These are phyloP conservation scores for Fagus sylvatica DNA, from an alignment of 306 rosid species.

Conservation along the genomic window DNA sequence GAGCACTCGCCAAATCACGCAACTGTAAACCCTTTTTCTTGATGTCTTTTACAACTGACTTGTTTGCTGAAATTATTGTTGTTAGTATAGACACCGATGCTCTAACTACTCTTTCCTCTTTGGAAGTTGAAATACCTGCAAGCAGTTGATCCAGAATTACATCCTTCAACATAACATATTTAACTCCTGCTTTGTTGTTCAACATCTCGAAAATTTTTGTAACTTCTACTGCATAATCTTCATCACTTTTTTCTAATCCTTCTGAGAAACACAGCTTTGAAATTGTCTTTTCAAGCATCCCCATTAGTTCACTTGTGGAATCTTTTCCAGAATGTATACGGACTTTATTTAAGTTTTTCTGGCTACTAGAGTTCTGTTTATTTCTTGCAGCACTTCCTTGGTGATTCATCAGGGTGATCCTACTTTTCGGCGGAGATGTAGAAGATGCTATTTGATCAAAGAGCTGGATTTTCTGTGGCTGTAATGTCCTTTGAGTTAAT, in stretches of 20 bases:
- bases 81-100: constrained; percentile 64
- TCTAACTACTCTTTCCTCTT: constrained; percentile 65
- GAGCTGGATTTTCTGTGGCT: constrained; percentile 39
- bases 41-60: constrained; percentile 61
- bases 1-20: constrained; percentile 74
- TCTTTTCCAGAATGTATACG: constrained; percentile 40
- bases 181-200: constrained; percentile 46
- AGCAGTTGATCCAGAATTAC: constrained; percentile 70
- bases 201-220: constrained; percentile 57
- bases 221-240: constrained; percentile 56
- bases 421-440: constrained; percentile 33
- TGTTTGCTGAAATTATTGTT: constrained; percentile 62
- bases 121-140: constrained; percentile 62
- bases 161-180: constrained; percentile 58
- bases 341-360: constrained; percentile 36
- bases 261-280: constrained; percentile 46
- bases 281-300: constrained; percentile 36
- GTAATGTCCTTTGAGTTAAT: constrained; percentile 27
- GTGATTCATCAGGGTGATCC: constrained; percentile 29
- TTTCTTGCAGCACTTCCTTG: constrained; percentile 38
- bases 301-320: constrained; percentile 40
- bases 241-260: constrained; percentile 50
- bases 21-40: constrained; percentile 74
- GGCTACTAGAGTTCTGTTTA: constrained; percentile 26
- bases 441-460: constrained; percentile 36